phyloP scores from a whole-genome alignment of 2,329 filamentous ascomycete species.

The Aspergillus brunneoviolaceus region DNA sequence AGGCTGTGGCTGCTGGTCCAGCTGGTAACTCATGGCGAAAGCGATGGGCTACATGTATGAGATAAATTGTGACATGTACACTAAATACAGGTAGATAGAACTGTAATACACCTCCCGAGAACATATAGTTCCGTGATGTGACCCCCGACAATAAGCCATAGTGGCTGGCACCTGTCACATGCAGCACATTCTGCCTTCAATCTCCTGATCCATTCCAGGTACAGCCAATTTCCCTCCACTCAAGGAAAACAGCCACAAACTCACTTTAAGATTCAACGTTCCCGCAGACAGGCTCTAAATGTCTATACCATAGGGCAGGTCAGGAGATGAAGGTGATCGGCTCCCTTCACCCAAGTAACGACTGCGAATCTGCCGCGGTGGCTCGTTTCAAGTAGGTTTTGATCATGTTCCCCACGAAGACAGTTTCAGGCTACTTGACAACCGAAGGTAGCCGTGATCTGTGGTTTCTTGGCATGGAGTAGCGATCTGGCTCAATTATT shows the following conservation, averaged over 20 bases:
- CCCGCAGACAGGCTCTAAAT: too few species aligned
- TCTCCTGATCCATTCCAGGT: too few species aligned
- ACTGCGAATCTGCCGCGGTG: not conserved
- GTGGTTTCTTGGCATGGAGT: not conserved
- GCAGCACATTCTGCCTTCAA: not conserved
- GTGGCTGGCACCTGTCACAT: not conserved
- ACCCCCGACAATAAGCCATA: not conserved
- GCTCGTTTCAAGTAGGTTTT: not conserved
- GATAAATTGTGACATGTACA: not conserved
- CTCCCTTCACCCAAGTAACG: not conserved
- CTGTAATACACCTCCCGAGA: not conserved
- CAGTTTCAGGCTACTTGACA: not conserved
- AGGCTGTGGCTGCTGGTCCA: not conserved
- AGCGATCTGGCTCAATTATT: too few species aligned
- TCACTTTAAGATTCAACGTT: not conserved
- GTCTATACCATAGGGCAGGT: not conserved
- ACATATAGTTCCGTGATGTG: not conserved
- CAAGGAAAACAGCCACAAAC: too few species aligned
- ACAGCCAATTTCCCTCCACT: too few species aligned
- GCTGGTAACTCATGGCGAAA: not conserved
- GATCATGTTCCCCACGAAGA: too few species aligned
- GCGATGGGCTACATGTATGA: too few species aligned
- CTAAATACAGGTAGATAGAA: not conserved
- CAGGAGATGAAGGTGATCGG: not conserved
- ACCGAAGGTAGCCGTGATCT: not conserved